phyloP scores from a whole-genome alignment of 495 filamentous ascomycete species.

The Physcia stellaris region DNA sequence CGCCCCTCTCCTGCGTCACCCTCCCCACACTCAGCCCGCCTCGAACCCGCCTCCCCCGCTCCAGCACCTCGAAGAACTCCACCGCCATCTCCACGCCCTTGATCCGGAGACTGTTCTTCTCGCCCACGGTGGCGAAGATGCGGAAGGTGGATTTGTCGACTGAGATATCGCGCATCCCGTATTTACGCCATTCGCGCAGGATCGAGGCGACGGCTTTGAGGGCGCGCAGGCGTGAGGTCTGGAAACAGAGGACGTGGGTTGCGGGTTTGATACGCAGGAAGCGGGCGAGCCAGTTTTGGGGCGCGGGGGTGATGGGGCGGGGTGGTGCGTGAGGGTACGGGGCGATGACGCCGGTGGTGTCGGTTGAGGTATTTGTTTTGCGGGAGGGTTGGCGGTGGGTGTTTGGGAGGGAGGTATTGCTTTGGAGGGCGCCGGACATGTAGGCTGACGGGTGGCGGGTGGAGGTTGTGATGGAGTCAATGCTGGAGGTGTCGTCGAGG shows the following conservation, averaged over 20 bases:
- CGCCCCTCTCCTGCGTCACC: conserved; percentile 78
- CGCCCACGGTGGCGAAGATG: conserved; percentile 61
- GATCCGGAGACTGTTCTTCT: conserved; percentile 64
- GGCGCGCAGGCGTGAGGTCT: conserved; percentile 48
- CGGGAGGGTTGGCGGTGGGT: too few species aligned
- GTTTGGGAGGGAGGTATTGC: conserved; percentile 3
- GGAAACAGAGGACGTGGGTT: conserved; percentile 57
- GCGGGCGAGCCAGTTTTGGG: conserved; percentile 70
- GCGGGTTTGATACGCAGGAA: conserved; percentile 84
- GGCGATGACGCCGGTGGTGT: too few species aligned
- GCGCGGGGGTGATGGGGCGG: conserved; percentile 41
- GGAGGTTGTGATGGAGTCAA: conserved; percentile 6
- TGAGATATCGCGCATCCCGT: conserved; percentile 62
- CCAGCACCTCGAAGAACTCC: conserved; percentile 73
- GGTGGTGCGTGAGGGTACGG: not conserved
- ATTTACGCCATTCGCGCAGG: conserved; percentile 63
- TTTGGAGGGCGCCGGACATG: conserved; percentile 11
- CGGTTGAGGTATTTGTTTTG: too few species aligned
- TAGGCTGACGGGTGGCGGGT: conserved; percentile 7
- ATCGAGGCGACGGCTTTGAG: conserved; percentile 61
- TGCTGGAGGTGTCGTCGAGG: conserved; percentile 13
- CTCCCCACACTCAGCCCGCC: conserved; percentile 65
- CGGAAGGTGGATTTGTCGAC: conserved; percentile 60
- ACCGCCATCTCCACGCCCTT: conserved; percentile 67
- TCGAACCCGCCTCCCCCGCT: conserved; percentile 54